Evolutionary conservation across 139 green algal genomes (phyloP).

Genomic region (Eudorina sp.): DNA sequence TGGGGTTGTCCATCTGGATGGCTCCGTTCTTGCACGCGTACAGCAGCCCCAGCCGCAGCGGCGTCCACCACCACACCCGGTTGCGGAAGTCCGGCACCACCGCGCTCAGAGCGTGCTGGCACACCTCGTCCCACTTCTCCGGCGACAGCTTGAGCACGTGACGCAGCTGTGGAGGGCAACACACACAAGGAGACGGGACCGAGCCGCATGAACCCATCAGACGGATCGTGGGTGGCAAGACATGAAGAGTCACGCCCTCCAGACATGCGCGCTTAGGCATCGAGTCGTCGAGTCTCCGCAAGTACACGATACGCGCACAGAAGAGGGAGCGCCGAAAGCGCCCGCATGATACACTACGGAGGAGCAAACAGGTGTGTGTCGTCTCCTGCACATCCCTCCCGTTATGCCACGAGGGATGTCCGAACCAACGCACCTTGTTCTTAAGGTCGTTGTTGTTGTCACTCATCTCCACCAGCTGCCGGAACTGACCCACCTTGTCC

Average conservation of each 20-base stretch:
- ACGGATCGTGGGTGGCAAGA: no score
- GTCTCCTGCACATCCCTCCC: no score
- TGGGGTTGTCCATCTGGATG: conserved; percentile 66
- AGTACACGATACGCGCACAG: no score
- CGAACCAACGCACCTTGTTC: conserved; percentile 79
- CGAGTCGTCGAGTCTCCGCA: no score
- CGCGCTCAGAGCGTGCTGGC: conserved; percentile 61
- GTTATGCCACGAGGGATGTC: no score
- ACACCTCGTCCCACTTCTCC: conserved; percentile 78
- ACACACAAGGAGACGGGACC: no score
- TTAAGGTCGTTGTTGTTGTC: conserved; percentile 80
- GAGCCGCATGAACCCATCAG: no score
- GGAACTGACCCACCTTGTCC: conserved; percentile 72
- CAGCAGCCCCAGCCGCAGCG: conserved; percentile 62
- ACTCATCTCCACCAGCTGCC: conserved; percentile 71
- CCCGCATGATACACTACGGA: no score
- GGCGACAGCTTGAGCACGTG: conserved; percentile 76
- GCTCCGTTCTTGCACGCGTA: conserved; percentile 72
- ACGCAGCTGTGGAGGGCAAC: conserved; percentile 57
- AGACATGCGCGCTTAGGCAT: no score
- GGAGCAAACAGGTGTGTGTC: no score
- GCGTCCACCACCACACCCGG: conserved; percentile 67
- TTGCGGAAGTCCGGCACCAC: conserved; percentile 74
- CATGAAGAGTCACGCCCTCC: no score
- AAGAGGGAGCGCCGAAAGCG: no score